Evolutionary conservation across 371 early-diverging fungal species (phyloP).

Genomic region (Mucor velutinosus): DNA sequence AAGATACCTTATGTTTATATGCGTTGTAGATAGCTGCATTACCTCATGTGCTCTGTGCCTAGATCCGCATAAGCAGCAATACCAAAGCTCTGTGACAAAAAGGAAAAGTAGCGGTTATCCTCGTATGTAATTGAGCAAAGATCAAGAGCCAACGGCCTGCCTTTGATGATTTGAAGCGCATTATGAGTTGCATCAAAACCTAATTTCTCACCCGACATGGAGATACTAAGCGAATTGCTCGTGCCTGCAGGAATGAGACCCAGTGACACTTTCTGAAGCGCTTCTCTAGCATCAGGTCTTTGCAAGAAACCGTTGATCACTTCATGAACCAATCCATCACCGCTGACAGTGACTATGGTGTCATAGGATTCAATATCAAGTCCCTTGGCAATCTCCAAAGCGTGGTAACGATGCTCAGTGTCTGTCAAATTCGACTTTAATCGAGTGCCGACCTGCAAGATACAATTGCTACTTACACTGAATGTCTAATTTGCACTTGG

Average conservation of each 20-base stretch:
- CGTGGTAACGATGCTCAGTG: conserved; percentile 68
- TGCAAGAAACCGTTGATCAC: conserved; percentile 74
- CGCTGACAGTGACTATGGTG: conserved; percentile 70
- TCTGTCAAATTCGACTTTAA: conserved; percentile 33
- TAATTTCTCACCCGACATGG: conserved; percentile 55
- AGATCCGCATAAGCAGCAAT: conserved; percentile 65
- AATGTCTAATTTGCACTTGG: conserved; percentile 59
- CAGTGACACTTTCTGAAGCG: conserved; percentile 59
- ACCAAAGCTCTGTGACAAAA: conserved; percentile 67
- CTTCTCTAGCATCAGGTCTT: conserved; percentile 60
- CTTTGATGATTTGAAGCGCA: conserved; percentile 61
- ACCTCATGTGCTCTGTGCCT: conserved; percentile 52
- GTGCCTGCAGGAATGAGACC: conserved; percentile 71
- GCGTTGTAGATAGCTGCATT: not conserved
- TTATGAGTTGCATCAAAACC: conserved; percentile 54
- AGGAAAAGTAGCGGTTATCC: conserved; percentile 56
- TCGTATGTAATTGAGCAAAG: conserved; percentile 63
- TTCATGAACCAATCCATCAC: conserved; percentile 85
- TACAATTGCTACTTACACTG: conserved; percentile 42
- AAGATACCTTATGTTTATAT: not conserved
- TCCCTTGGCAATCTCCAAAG: conserved; percentile 62
- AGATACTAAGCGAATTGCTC: conserved; percentile 60
- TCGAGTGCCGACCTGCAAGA: not conserved
- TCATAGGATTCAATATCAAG: conserved; percentile 59
- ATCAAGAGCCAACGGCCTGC: conserved; percentile 57